A percentile compares a stretch with the other conserved stretches of the same genome.
Conservation (phyloP, 2,329 filamentous ascomycete genomes). For the Bretziella fagacearum region DNA sequence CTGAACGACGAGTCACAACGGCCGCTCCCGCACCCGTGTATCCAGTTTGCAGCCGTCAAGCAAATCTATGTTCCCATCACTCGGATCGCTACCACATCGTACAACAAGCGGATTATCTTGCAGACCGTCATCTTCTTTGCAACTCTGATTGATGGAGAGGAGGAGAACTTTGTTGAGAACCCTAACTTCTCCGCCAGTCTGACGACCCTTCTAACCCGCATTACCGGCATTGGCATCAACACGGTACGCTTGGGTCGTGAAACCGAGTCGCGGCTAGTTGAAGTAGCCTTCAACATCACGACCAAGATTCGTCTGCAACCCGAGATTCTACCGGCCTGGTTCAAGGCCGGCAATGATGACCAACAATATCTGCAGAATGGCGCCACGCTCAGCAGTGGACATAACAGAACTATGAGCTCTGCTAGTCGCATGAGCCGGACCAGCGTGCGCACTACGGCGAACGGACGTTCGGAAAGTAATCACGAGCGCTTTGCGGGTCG, state of each 20-base stretch:
- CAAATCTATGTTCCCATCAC: slow-evolving; percentile 82
- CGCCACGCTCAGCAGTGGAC: slow-evolving; percentile 11
- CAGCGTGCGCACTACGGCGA: slow-evolving; percentile 4
- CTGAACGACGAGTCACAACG: slow-evolving; percentile 80
- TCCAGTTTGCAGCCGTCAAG: slow-evolving; percentile 67
- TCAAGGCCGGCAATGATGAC: slow-evolving; percentile 42
- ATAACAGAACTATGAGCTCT: slow-evolving; percentile 14
- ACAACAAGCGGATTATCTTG: slow-evolving; percentile 71
- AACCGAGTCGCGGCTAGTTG: slow-evolving; percentile 75
- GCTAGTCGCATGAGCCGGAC: slow-evolving; percentile 9
- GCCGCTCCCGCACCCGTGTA: slow-evolving; percentile 78
- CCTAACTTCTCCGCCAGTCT: slow-evolving; percentile 70
- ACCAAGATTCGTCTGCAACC: slow-evolving; percentile 90
- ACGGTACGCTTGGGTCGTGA: slow-evolving; percentile 59
- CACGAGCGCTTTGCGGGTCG: slow-evolving; percentile 71
- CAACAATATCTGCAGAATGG: background rate
- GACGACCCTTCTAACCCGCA: slow-evolving; percentile 69
- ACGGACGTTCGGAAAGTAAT: slow-evolving; percentile 26
- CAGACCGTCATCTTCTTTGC: slow-evolving; percentile 78
- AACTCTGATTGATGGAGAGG: slow-evolving; percentile 85
- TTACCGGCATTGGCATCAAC: slow-evolving; percentile 45
- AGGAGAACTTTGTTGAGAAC: slow-evolving; percentile 85
- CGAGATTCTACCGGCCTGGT: slow-evolving; percentile 78
- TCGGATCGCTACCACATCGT: slow-evolving; percentile 71
- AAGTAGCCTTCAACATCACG: slow-evolving; percentile 87